Conservation (phyloP, 2,329 filamentous ascomycete species). For the Alternaria sp. region DNA sequence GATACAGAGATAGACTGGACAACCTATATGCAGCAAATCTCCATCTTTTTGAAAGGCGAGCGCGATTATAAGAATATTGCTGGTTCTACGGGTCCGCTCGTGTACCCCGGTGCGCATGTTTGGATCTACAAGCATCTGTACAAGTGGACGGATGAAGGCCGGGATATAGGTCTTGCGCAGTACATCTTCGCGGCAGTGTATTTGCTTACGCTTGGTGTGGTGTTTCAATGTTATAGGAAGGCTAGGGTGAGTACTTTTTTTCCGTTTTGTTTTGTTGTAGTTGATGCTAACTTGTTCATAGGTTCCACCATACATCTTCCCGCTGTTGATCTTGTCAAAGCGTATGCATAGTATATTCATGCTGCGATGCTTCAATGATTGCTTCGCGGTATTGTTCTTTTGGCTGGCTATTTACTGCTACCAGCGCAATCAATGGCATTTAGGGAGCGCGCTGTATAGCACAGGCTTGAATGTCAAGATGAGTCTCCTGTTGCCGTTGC, state of each 20-base stretch:
- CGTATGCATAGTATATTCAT: slow-evolving; percentile 93
- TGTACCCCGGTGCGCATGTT: slow-evolving; percentile 94
- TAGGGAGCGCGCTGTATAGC: slow-evolving; percentile 76
- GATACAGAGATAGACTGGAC: slow-evolving; percentile 99
- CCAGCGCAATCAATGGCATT: slow-evolving; percentile 76
- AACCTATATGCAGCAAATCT: slow-evolving; percentile 94
- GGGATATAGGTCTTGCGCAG: slow-evolving; percentile 81
- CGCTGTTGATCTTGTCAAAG: slow-evolving; percentile 87
- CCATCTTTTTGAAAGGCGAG: slow-evolving; percentile 81
- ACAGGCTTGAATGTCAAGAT: slow-evolving; percentile 93
- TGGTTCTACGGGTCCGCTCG: slow-evolving; percentile 89
- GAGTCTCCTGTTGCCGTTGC: slow-evolving; percentile 83
- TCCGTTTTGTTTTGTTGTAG: neutral
- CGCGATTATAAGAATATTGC: slow-evolving; percentile 86
- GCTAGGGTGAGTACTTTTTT: slow-evolving; percentile 65
- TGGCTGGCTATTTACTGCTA: slow-evolving; percentile 82
- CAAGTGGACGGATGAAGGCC: slow-evolving; percentile 76
- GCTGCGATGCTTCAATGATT: slow-evolving; percentile 94
- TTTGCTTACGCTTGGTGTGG: slow-evolving; percentile 74
- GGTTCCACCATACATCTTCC: slow-evolving; percentile 87
- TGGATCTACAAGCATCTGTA: slow-evolving; percentile 88
- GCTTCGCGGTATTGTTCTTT: slow-evolving; percentile 83
- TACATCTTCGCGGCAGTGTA: slow-evolving; percentile 83
- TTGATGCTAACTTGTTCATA: slow-evolving; percentile 45
- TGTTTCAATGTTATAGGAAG: slow-evolving; percentile 81